Percentiles rank a stretch among this genome's conserved stretches.
Conservation (phyloP, 1,139 yeast species). For the Yamadazyma blattariae region DNA sequence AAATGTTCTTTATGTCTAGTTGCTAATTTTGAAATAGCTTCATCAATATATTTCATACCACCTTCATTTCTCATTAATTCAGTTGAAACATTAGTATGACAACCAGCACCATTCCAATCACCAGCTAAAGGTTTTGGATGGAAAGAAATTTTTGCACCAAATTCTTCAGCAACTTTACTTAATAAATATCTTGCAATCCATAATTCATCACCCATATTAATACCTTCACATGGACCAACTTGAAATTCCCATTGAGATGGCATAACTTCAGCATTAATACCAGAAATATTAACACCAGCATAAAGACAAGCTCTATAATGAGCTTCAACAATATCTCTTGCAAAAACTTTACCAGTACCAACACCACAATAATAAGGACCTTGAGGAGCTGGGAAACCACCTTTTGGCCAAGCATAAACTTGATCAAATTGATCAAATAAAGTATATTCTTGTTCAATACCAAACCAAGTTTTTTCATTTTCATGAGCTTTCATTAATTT, state of each 20-base stretch:
- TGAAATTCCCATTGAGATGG: constrained; percentile 99
- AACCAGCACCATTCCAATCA: constrained; percentile 99
- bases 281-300: constrained; percentile 86
- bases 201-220: constrained; percentile 93
- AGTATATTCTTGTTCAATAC: constrained; percentile 98
- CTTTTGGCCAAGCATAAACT: constrained; percentile 98
- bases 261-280: constrained; percentile 99
- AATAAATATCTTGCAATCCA: constrained; percentile 94
- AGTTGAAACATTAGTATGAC: constrained; percentile 98
- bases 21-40: constrained; percentile 88
- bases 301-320: constrained; percentile 97
- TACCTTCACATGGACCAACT: constrained; percentile 97
- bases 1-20: constrained; percentile 97
- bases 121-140: constrained; percentile 99
- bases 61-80: constrained; percentile 88
- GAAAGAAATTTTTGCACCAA: constrained; percentile 96
- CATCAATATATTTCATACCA: constrained; percentile 92
- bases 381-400: constrained; percentile 99
- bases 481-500: constrained; percentile 93
- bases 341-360: constrained; percentile 97
- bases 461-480: constrained; percentile 89
- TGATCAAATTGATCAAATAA: constrained; percentile 86
- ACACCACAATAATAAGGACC: constrained; percentile 99
- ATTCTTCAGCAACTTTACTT: constrained; percentile 96
- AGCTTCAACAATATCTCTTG: constrained; percentile 98